A percentile compares a stretch with the other conserved stretches of the same genome.
Conservation (phyloP, 306 rosid species). For the Cucurbita maxima region DNA sequence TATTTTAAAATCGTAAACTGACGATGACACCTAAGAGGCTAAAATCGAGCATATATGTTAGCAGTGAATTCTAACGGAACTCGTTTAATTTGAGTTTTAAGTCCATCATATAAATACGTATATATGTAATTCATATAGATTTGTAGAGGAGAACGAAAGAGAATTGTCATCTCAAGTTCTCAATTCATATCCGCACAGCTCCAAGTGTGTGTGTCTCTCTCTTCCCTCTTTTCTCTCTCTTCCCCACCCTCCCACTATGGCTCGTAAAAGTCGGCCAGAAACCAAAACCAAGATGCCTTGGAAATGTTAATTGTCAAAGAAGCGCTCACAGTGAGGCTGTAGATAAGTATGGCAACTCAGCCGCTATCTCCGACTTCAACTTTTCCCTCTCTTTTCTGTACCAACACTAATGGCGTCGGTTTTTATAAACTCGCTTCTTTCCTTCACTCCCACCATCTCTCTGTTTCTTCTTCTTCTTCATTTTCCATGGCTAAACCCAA, state of each 20-base stretch:
- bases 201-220: neutral
- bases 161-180: neutral
- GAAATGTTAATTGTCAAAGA: neutral
- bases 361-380: slow-evolving; percentile 29
- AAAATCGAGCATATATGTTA: no score
- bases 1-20: no score
- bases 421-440: slow-evolving; percentile 17
- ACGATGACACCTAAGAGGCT: no score
- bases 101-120: no score
- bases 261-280: neutral
- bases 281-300: neutral
- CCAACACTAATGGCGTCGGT: neutral
- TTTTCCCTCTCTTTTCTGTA: neutral
- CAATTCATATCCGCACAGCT: slow-evolving; percentile 3
- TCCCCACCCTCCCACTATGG: neutral
- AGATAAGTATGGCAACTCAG: slow-evolving; percentile 43
- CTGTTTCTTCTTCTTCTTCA: slow-evolving; percentile 15
- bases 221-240: neutral
- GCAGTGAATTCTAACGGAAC: no score
- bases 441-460: slow-evolving; percentile 17
- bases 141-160: no score
- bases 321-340: neutral
- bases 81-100: no score
- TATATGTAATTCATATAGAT: no score
- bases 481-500: slow-evolving; percentile 5